Conservation (phyloP, 202 grass and related monocot genomes). For the Setaria italica region DNA sequence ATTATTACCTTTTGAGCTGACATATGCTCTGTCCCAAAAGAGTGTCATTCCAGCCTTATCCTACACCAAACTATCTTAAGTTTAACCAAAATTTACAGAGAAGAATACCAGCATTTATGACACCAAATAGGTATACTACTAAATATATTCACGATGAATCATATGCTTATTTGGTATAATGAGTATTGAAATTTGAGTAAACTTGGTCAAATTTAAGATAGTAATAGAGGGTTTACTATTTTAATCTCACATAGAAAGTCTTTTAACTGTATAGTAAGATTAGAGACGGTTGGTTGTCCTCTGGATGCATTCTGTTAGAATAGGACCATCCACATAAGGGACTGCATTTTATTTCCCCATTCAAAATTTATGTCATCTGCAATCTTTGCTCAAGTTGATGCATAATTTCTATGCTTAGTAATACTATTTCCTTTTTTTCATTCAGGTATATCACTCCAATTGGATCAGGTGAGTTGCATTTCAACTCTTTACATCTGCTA, state of each 20-base stretch:
- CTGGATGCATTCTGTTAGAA: neutral
- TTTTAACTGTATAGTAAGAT: neutral
- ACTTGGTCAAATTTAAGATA: no score
- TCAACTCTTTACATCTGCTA: neutral
- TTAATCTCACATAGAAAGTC: neutral
- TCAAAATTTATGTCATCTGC: neutral
- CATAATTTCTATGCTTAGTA: conserved; percentile 18
- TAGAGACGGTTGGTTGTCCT: neutral
- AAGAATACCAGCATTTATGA: no score
- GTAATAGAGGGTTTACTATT: neutral
- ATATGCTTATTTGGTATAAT: no score
- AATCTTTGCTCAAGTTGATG: neutral
- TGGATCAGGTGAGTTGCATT: conserved; percentile 76
- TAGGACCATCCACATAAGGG: neutral
- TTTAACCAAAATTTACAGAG: no score
- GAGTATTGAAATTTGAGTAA: no score
- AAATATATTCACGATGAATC: no score
- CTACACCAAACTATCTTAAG: no score
- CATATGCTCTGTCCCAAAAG: neutral
- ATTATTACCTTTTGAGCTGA: neutral
- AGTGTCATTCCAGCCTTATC: no score
- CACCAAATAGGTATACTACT: no score
- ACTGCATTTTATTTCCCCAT: neutral
- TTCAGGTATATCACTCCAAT: conserved; percentile 80
- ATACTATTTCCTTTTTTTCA: conserved; percentile 36